Conservation (phyloP, 345 rosid species). For the Eucalyptus polybractea region DNA sequence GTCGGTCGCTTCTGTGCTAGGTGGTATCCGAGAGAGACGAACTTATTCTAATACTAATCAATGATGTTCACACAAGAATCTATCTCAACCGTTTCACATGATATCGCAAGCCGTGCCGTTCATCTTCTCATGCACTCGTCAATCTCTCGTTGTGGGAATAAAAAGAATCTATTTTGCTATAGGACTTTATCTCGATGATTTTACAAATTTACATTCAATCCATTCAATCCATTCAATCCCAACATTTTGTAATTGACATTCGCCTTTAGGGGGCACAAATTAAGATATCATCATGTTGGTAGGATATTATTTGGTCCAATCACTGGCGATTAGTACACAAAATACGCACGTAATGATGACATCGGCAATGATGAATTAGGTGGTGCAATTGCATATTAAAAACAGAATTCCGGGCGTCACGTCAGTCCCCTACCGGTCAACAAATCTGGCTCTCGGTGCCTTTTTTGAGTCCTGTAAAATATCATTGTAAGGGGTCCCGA, state of each 20-base stretch:
- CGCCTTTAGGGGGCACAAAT: background rate
- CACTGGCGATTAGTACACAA: background rate
- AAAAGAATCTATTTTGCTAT: background rate
- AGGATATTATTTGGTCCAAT: background rate
- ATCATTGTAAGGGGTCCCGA: background rate
- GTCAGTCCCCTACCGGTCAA: background rate
- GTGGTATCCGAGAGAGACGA: background rate
- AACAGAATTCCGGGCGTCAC: background rate
- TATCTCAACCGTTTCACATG: background rate
- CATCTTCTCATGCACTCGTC: background rate
- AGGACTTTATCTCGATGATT: background rate
- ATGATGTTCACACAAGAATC: background rate
- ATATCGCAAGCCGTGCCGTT: accelerated
- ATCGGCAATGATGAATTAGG: background rate
- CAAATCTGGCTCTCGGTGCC: background rate
- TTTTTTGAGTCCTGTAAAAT: background rate
- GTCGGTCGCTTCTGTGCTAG: background rate
- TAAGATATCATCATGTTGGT: background rate
- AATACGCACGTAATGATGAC: background rate
- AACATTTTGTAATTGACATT: background rate
- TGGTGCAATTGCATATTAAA: background rate
- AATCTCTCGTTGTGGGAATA: background rate
- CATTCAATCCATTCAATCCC: background rate
- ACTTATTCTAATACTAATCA: background rate
- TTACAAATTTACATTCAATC: background rate